These are phyloP conservation scores for Miscanthus lutarioriparius DNA, from an alignment of 176 grass and related monocot genomes.

Conservation along the genomic window DNA sequence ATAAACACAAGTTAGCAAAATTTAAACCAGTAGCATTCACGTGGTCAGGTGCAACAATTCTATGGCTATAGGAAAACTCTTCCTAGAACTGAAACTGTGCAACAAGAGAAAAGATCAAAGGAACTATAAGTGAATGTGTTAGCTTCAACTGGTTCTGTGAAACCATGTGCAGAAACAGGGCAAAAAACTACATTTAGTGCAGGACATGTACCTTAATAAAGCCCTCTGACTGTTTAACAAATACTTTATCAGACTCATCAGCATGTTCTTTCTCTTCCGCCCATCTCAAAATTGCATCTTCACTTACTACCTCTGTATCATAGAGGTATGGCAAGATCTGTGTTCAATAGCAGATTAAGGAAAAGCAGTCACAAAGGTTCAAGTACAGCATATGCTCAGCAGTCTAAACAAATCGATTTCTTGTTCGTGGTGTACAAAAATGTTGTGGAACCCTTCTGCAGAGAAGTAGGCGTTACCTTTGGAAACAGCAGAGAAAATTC, in stretches of 20 bases:
- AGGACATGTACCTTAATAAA: conserved; percentile 68
- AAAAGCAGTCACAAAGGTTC: neutral
- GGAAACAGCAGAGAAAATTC: conserved; percentile 74
- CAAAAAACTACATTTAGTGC: neutral
- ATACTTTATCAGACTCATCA: conserved; percentile 85
- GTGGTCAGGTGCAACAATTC: neutral
- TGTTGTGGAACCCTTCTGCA: neutral
- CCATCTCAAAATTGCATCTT: conserved; percentile 91
- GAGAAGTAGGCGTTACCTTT: conserved; percentile 39
- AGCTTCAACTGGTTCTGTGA: neutral
- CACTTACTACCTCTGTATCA: conserved; percentile 67
- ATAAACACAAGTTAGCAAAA: neutral
- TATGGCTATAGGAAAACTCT: neutral
- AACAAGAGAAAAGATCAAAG: neutral
- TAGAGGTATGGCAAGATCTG: conserved; percentile 71
- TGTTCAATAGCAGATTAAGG: conserved; percentile 25
- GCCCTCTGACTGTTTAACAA: conserved; percentile 68
- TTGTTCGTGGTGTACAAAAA: neutral
- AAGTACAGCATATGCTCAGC: neutral
- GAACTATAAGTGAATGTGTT: neutral
- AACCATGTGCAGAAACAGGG: neutral
- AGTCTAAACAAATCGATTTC: neutral
- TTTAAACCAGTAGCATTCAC: neutral
- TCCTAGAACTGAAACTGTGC: neutral
- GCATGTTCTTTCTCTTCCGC: conserved; percentile 73